phyloP scores from a whole-genome alignment of 1,139 yeast genomes.

The Blastobotrys illinoisensis region DNA sequence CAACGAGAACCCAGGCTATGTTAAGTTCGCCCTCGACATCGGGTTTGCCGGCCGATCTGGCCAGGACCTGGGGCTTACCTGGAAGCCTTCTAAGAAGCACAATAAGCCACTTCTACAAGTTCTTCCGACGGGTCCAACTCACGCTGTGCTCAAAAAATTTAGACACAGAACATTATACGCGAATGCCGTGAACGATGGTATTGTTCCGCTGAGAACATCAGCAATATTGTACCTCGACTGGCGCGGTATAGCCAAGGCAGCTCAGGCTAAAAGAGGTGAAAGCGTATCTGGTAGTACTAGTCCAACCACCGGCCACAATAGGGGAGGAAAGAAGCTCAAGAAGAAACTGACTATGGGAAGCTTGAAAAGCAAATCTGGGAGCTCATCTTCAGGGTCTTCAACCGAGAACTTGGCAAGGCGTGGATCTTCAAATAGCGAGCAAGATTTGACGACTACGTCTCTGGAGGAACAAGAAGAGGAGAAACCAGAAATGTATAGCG shows the following conservation, averaged over 20 bases:
- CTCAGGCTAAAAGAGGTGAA: slow-evolving; percentile 35
- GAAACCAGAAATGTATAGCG: not conserved
- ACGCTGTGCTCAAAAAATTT: slow-evolving; percentile 57
- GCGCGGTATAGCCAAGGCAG: slow-evolving; percentile 52
- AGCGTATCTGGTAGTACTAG: slow-evolving; percentile 1
- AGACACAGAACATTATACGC: slow-evolving; percentile 70
- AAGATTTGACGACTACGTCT: not conserved
- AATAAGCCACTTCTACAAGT: slow-evolving; percentile 60
- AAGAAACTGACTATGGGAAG: not conserved
- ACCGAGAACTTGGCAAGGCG: not conserved
- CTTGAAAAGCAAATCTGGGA: not conserved
- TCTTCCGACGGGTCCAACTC: slow-evolving; percentile 79
- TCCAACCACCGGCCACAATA: not conserved
- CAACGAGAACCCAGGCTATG: slow-evolving; percentile 81
- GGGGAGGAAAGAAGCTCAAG: not conserved
- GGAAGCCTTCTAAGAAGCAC: slow-evolving; percentile 31
- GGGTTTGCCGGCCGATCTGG: slow-evolving; percentile 95
- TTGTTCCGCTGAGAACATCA: slow-evolving; percentile 87
- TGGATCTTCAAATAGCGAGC: not conserved
- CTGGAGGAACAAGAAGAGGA: not conserved
- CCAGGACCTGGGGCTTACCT: slow-evolving; percentile 73
- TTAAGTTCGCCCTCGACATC: slow-evolving; percentile 75
- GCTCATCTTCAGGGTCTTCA: not conserved
- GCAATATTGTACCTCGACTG: slow-evolving; percentile 75
- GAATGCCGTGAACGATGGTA: slow-evolving; percentile 81